Base-by-base conservation (phyloP, 2,329 filamentous ascomycete species). In the Trichoderma hamatum region DNA sequence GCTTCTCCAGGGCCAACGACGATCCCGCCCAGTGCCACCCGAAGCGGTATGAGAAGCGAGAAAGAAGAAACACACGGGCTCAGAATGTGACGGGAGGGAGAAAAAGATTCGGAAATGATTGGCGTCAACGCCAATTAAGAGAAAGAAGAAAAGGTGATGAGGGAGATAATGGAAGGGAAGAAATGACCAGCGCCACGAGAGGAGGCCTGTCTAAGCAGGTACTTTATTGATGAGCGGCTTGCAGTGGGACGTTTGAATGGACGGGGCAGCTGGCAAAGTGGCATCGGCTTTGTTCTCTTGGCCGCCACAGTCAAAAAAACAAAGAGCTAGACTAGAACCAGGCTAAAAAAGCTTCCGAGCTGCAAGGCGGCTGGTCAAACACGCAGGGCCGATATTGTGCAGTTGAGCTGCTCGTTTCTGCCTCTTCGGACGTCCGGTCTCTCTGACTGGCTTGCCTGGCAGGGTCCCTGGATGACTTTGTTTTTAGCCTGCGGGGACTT, bases 31-130 rank as follows among this genome's bases (percentile, higher is more conserved):
- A 58, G 64, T 59, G 64, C 21, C 64, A 67, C 64, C 64, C 54
- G 54, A 67, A 59, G 54, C 64, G 64, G 64, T 28, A 49, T 59
- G 54, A 59, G 64, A 67, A 67, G 64, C 59, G 56, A 61, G 58
- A 19, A 59, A 59, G 64, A 58, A 59, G 64, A 67, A 67, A 55
- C 54, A 67, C 54, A 58, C 51, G 54, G 51, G 62, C 63, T 46
- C 52, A 54, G 49, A 46, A 24, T 14, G 24, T 24, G 63, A 32
- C n/a, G 56, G 36, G 26, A 52, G 30, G 49, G 21, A 59, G 28
- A 14, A 32, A 16, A 32, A 30, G 24, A 54, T 21, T 16, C 1
- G 34, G 24, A 0, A 55, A 56, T 24, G 64, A 51, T 67, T 56
- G 51, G 30, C 64, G 54, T 64, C 61, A 36, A 49, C 43, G 46